Evolutionary conservation across 2,329 filamentous ascomycete species (phyloP).

Genomic region (Talaromyces verruculosus): DNA sequence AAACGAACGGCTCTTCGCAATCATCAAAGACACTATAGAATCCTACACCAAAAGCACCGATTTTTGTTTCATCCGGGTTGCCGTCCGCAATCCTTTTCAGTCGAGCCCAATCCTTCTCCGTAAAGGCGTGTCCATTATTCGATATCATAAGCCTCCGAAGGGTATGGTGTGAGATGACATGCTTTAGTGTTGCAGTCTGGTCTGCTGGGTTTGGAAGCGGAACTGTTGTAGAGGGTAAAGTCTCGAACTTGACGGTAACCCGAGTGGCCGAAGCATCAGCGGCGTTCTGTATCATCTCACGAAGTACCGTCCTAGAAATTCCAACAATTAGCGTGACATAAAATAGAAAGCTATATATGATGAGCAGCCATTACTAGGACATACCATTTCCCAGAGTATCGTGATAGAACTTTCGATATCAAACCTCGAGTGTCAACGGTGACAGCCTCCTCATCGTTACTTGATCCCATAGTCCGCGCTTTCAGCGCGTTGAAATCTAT

Average conservation of each 20-base stretch:
- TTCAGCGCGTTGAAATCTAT: slow-evolving; percentile 68
- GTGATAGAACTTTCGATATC: slow-evolving; percentile 95
- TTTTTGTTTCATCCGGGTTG: slow-evolving; percentile 98
- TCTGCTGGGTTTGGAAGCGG: slow-evolving; percentile 67
- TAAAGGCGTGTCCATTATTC: slow-evolving; percentile 88
- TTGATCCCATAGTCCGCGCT: slow-evolving; percentile 80
- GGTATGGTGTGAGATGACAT: slow-evolving; percentile 81
- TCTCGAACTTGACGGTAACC: slow-evolving; percentile 90
- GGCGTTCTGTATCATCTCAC: slow-evolving; percentile 97
- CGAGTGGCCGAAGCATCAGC: slow-evolving; percentile 90
- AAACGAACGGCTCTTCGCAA: slow-evolving; percentile 96
- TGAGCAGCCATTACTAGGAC: slow-evolving; percentile 38
- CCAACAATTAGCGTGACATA: background rate
- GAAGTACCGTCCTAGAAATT: slow-evolving; percentile 58
- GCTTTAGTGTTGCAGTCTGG: slow-evolving; percentile 72
- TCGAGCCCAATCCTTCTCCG: slow-evolving; percentile 85
- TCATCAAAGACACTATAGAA: slow-evolving; percentile 99
- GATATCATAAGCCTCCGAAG: slow-evolving; percentile 83
- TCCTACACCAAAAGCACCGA: slow-evolving; percentile 95
- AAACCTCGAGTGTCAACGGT: slow-evolving; percentile 95
- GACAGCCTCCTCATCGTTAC: slow-evolving; percentile 91
- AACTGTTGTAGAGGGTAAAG: slow-evolving; percentile 74
- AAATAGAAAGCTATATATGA: no score
- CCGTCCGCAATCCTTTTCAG: slow-evolving; percentile 98
- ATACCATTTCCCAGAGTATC: slow-evolving; percentile 95